These are phyloP conservation scores for Acanthamoeba castellanii DNA, from an alignment of 208 protist species.

Conservation along the genomic window DNA sequence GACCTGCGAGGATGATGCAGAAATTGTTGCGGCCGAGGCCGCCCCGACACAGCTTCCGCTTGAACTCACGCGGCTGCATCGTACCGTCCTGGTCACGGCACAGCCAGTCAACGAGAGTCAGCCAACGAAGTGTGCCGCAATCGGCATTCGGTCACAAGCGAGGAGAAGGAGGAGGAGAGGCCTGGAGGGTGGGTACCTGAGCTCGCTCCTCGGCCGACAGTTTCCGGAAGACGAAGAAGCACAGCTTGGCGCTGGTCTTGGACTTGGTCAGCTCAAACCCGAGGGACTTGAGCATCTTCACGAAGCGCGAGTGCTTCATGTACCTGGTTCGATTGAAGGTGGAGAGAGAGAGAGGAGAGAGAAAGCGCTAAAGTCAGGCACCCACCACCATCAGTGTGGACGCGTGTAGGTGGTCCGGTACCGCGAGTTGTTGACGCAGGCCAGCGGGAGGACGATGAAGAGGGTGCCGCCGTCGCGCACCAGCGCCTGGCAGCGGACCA, in stretches of 20 bases:
- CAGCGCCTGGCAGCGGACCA: background rate
- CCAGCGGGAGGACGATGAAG: conserved; percentile 72
- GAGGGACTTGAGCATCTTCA: conserved; percentile 60
- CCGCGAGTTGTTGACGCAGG: conserved; percentile 73
- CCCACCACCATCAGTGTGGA: too few relatives aligned
- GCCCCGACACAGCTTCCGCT: conserved; percentile 40
- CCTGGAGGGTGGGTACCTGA: background rate
- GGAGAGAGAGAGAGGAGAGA: background rate
- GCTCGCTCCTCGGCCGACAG: background rate
- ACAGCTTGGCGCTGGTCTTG: conserved; percentile 69
- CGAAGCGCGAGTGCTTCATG: conserved; percentile 58
- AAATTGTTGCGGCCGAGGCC: conserved; percentile 55
- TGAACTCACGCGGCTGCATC: background rate
- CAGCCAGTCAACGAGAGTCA: too few relatives aligned
- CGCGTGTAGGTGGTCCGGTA: background rate
- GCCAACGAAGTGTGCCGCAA: too few relatives aligned
- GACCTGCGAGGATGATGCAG: conserved; percentile 36
- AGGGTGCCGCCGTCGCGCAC: conserved; percentile 43
- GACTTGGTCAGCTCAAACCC: conserved; percentile 54
- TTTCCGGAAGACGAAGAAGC: conserved; percentile 59
- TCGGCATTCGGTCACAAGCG: too few relatives aligned
- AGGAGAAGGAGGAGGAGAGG: background rate
- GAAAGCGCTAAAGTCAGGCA: too few relatives aligned
- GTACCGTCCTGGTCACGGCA: conserved; percentile 32
- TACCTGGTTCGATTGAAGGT: conserved; percentile 61